Percentiles rank a stretch among this genome's conserved stretches.
phyloP scores from a whole-genome alignment of 228 moss, liverwort and hornwort genomes.

The Sphagnum fallax region DNA sequence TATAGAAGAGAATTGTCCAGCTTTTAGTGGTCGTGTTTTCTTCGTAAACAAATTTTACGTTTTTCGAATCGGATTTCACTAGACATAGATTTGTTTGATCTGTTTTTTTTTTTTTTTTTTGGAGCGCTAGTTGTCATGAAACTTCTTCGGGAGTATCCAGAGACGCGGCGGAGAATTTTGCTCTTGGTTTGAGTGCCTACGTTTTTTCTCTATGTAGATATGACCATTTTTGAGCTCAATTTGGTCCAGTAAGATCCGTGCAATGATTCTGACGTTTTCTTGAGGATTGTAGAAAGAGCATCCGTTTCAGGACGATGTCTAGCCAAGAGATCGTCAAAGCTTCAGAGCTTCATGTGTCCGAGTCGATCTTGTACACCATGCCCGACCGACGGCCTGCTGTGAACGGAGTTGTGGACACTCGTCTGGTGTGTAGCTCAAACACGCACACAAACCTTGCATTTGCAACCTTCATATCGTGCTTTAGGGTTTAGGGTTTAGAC shows the following conservation, averaged over 20 bases:
- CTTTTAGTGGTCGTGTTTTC: neutral
- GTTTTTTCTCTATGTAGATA: too few relatives aligned
- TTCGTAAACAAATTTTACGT: too few relatives aligned
- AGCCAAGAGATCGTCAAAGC: constrained; percentile 85
- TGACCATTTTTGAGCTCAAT: too few relatives aligned
- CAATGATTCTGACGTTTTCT: neutral
- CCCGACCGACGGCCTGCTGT: constrained; percentile 69
- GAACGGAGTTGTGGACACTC: constrained; percentile 77
- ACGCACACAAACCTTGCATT: too few relatives aligned
- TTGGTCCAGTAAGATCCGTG: too few relatives aligned
- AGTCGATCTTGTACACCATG: constrained; percentile 80
- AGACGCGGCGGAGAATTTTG: neutral
- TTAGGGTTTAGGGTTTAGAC: neutral
- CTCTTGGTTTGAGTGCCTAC: neutral
- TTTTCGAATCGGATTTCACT: too few relatives aligned
- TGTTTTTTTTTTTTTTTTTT: too few relatives aligned
- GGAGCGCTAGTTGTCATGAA: neutral
- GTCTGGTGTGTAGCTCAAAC: constrained; percentile 42
- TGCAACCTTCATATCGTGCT: too few relatives aligned
- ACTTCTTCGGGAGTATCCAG: neutral
- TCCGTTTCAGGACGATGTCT: constrained; percentile 86
- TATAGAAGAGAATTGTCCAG: neutral
- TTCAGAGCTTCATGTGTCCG: constrained; percentile 83
- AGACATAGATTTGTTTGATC: too few relatives aligned
- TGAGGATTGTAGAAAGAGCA: constrained; percentile 63